Conservation (phyloP, 768 basidiomycete genomes). For the Piloderma croceum region DNA sequence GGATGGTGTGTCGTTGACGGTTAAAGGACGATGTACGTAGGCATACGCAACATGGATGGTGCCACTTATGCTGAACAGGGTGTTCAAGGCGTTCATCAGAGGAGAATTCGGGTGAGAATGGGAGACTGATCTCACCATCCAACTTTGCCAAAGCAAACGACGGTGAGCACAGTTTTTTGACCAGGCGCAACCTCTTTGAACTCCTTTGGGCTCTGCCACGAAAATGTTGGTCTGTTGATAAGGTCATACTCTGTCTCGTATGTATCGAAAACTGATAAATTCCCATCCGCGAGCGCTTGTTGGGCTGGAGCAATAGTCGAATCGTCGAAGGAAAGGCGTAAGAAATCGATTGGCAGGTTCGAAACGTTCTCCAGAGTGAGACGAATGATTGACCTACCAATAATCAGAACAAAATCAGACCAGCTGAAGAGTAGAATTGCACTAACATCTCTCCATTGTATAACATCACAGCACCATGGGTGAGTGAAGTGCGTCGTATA, state of each 20-base stretch:
- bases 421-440: not conserved
- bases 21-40: conserved; percentile 44
- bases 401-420: conserved; percentile 8
- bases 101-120: no score
- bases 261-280: conserved; percentile 74
- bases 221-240: conserved; percentile 72
- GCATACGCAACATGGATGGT: conserved; percentile 83
- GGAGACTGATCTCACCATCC: no score
- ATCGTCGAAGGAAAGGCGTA: conserved; percentile 86
- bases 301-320: conserved; percentile 77
- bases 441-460: conserved; percentile 90
- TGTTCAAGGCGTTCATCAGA: no score
- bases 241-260: conserved; percentile 89
- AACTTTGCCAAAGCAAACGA: conserved; percentile 83
- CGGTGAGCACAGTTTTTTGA: conserved; percentile 57
- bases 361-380: conserved; percentile 91
- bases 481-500: conserved; percentile 82
- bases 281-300: conserved; percentile 71
- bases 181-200: conserved; percentile 62
- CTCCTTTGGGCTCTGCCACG: conserved; percentile 49
- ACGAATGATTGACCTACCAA: conserved; percentile 68
- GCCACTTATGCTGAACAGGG: conserved; percentile 80
- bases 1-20: conserved; percentile 25
- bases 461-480: conserved; percentile 90
- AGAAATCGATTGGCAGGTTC: conserved; percentile 71